These are phyloP conservation scores for Pseudovirgaria hyperparasitica DNA, from an alignment of 2,329 filamentous ascomycete species.

Conservation along the genomic window DNA sequence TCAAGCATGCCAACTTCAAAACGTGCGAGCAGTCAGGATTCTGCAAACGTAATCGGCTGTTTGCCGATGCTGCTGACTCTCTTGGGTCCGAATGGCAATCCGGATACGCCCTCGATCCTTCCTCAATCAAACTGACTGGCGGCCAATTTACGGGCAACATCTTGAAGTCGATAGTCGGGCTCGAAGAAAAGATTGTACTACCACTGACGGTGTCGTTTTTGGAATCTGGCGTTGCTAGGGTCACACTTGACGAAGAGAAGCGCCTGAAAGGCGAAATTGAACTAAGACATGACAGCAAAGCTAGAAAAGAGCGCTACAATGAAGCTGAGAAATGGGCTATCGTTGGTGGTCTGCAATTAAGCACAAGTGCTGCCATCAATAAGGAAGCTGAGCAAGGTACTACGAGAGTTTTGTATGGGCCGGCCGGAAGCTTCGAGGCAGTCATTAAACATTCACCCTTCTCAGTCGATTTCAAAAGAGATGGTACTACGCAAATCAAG, in stretches of 20 bases:
- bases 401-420: slow-evolving; percentile 67
- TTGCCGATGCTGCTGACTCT: slow-evolving; percentile 63
- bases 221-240: slow-evolving; percentile 74
- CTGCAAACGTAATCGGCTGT: slow-evolving; percentile 86
- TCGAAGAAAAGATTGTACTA: slow-evolving; percentile 58
- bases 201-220: slow-evolving; percentile 82
- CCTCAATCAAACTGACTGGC: slow-evolving; percentile 62
- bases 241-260: slow-evolving; percentile 85
- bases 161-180: slow-evolving; percentile 60
- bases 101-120: slow-evolving; percentile 64
- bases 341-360: slow-evolving; percentile 64
- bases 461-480: slow-evolving; percentile 71
- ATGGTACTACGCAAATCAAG: slow-evolving; percentile 69
- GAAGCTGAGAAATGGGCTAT: slow-evolving; percentile 79
- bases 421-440: slow-evolving; percentile 63
- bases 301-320: slow-evolving; percentile 86
- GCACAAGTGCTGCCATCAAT: slow-evolving; percentile 56
- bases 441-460: slow-evolving; percentile 76
- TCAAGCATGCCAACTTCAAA: slow-evolving; percentile 97
- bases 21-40: slow-evolving; percentile 93
- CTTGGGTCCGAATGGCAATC: slow-evolving; percentile 58
- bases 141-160: slow-evolving; percentile 70
- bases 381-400: slow-evolving; percentile 53
- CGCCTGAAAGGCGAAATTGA: slow-evolving; percentile 80
- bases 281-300: slow-evolving; percentile 70